Evolutionary conservation across 768 basidiomycete genomes (phyloP).

Genomic region (Cantharellus anzutake): DNA sequence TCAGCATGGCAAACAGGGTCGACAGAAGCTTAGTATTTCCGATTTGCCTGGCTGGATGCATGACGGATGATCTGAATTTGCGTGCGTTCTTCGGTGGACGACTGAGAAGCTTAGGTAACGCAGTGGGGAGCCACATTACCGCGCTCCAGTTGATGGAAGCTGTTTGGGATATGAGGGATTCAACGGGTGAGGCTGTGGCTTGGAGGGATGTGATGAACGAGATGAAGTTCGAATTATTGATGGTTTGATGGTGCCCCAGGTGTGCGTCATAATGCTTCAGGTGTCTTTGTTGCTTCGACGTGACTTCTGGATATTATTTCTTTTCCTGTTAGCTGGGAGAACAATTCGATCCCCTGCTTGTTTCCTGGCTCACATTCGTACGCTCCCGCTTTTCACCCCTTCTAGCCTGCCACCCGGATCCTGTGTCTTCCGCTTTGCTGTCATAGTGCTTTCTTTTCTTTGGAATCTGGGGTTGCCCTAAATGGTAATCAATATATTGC

Average conservation of each 20-base stretch:
- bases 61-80: constrained; percentile 34
- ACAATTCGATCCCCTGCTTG: too few species aligned
- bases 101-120: neutral
- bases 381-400: too few species aligned
- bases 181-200: neutral
- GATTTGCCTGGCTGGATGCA: constrained; percentile 51
- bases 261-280: too few species aligned
- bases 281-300: too few species aligned
- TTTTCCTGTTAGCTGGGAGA: too few species aligned
- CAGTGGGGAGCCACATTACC: constrained; percentile 3
- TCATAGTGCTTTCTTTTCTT: too few species aligned
- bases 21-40: constrained; percentile 59
- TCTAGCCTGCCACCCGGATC: too few species aligned
- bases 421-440: too few species aligned
- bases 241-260: neutral
- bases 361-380: too few species aligned
- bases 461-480: too few species aligned
- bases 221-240: neutral
- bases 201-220: constrained; percentile 11
- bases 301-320: neutral
- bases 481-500: too few species aligned
- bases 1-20: constrained; percentile 16
- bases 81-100: neutral
- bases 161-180: constrained; percentile 8
- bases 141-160: constrained; percentile 6